Base-by-base conservation (phyloP, 371 early-diverging fungal genomes). In the Saksenaea vasiformis region DNA sequence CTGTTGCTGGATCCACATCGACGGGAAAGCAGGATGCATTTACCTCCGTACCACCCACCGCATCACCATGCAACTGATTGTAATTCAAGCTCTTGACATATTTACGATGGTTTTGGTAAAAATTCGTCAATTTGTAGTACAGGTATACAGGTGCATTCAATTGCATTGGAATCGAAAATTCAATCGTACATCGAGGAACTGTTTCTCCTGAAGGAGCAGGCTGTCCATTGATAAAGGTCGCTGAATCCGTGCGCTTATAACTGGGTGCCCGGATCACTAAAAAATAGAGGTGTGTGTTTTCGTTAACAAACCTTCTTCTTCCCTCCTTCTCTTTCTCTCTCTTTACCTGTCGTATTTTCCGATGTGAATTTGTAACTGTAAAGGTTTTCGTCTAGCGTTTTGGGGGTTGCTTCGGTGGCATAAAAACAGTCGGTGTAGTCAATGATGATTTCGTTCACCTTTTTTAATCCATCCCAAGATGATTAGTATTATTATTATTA, bases 61-160 rank as follows among this genome's bases (percentile, higher is more conserved):
- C 68, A 53, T 86, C 82, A 27, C 96, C 96, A 60, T 80, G 73
- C 13, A 96, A 80, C 72, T 97, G 97, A 53, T 84, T 82, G 56
- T 84, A 74, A 68, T 87, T 89, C 56, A 91, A 87, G 64, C 91
- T 91, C 74, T 93, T 93, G 26, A 94, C 92, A 63, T 96, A 97
- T 68, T 88, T 85, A 37, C 97, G 86, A 70, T 96, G 92, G 74
- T 95, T 96, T 74, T 98, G 98, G 77, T 93, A 96, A 72, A 97
- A 97, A 74, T 95, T 92, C 41, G 94, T 91, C 51, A 98, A 78
- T 54, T 88, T 77, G 70, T 94, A 94, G 74, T 95, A 96, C 47
- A 95, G 69, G 66, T 85, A 93, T 58, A 96, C 88, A 5, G 92
- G 91, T 15, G 83, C 67, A 9, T 77, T 70, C 43, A 95, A 66